phyloP scores from a whole-genome alignment of 495 filamentous ascomycete species.

The Podospora anserina region DNA sequence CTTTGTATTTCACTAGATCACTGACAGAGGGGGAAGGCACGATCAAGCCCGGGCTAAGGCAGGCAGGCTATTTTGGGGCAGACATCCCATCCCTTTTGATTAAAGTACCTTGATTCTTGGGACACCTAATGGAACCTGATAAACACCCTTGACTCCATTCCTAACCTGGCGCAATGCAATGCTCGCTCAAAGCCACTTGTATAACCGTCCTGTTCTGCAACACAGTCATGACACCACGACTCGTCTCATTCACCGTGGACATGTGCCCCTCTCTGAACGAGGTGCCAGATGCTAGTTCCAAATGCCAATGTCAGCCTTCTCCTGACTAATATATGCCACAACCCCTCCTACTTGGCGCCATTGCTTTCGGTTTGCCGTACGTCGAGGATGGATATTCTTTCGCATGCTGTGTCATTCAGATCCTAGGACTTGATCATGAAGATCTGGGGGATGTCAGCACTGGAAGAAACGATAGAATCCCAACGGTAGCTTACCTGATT shows the following conservation, averaged over 20 bases:
- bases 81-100: neutral
- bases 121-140: neutral
- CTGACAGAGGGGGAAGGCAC: neutral
- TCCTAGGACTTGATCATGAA: constrained; percentile 64
- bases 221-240: no score
- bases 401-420: neutral
- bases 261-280: no score
- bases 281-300: no score
- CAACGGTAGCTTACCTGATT: constrained; percentile 60
- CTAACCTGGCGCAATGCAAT: neutral
- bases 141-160: neutral
- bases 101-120: neutral
- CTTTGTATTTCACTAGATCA: neutral
- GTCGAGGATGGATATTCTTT: neutral
- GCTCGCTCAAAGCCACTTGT: neutral
- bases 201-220: neutral
- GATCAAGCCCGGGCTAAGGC: neutral
- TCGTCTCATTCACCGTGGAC: no score
- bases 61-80: neutral
- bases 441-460: constrained; percentile 55
- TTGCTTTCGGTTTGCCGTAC: no score
- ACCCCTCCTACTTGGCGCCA: neutral
- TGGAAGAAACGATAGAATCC: neutral
- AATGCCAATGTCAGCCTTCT: no score
- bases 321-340: neutral